phyloP scores from a whole-genome alignment of 2,329 filamentous ascomycete genomes.

The Xylariaceae sp. region DNA sequence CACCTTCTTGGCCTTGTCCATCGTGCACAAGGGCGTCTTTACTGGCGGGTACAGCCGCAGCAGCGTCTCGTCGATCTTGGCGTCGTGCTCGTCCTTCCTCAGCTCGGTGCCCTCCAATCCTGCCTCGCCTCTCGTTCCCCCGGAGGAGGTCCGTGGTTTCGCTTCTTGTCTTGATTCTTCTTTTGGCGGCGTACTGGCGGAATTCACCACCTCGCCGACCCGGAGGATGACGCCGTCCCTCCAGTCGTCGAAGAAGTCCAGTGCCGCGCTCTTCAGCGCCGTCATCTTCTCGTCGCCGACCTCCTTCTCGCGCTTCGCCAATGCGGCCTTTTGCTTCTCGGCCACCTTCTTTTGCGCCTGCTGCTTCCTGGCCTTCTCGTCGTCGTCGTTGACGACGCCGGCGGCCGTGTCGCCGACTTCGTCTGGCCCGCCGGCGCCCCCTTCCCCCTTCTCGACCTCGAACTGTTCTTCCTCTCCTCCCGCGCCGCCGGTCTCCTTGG shows the following conservation, averaged over 20 bases:
- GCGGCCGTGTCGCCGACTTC: not conserved
- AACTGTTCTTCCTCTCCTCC: conserved; percentile 1
- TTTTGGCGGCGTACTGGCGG: conserved; percentile 11
- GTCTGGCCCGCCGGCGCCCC: not conserved
- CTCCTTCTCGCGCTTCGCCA: conserved; percentile 18
- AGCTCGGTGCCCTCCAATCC: conserved; percentile 1
- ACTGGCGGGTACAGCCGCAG: conserved; percentile 51
- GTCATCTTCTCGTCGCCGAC: conserved; percentile 17
- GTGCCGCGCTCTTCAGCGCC: conserved; percentile 17
- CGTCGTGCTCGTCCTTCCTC: conserved; percentile 22
- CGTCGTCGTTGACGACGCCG: conserved; percentile 1
- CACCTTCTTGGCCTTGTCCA: conserved; percentile 52
- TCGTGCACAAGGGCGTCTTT: conserved; percentile 51
- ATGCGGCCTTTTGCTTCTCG: conserved; percentile 13
- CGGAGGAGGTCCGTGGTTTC: not conserved
- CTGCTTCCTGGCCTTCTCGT: conserved; percentile 3
- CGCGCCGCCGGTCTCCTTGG: conserved; percentile 12
- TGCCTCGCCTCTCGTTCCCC: not conserved
- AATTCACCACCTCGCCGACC: conserved; percentile 22
- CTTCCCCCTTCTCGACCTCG: conserved; percentile 1
- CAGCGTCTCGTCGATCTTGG: conserved; percentile 41
- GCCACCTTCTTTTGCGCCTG: conserved; percentile 6
- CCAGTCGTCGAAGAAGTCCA: conserved; percentile 23
- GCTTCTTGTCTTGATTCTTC: conserved; percentile 1
- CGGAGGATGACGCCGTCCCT: conserved; percentile 21